Conservation (phyloP, 2,329 filamentous ascomycete species). For the Exophiala alcalophila region DNA sequence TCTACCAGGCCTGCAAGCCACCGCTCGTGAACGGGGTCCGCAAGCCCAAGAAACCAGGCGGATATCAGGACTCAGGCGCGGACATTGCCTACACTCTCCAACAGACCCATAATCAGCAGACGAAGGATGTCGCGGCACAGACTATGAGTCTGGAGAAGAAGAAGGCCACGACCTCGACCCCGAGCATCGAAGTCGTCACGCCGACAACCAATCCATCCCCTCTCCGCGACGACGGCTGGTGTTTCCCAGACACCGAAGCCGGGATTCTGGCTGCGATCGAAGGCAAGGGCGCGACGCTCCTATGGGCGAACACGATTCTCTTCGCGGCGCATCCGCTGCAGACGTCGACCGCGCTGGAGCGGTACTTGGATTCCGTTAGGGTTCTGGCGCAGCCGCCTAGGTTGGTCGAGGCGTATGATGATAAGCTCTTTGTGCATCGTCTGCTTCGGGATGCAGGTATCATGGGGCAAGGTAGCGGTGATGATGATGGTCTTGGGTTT, state of each 20-base stretch:
- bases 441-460: constrained; percentile 40
- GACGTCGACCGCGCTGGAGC: constrained; percentile 36
- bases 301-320: constrained; percentile 54
- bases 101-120: no score
- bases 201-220: constrained; percentile 34
- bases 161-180: no score
- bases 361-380: constrained; percentile 34
- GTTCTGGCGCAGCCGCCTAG: constrained; percentile 49
- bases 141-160: no score
- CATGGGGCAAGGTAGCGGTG: no score
- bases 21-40: constrained; percentile 48
- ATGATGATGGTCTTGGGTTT: no score
- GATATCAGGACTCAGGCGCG: constrained; percentile 50
- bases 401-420: constrained; percentile 50
- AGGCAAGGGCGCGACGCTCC: constrained; percentile 43
- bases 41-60: constrained; percentile 52
- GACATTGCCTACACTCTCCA: constrained; percentile 48
- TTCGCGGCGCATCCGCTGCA: constrained; percentile 51
- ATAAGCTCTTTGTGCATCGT: constrained; percentile 51
- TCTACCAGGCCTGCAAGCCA: constrained; percentile 49
- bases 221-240: constrained; percentile 38
- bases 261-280: constrained; percentile 43
- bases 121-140: no score
- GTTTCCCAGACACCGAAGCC: constrained; percentile 45
- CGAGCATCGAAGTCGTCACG: constrained; percentile 37